Conservation (phyloP, 495 filamentous ascomycete species). For the Trypethelium eluteriae region DNA sequence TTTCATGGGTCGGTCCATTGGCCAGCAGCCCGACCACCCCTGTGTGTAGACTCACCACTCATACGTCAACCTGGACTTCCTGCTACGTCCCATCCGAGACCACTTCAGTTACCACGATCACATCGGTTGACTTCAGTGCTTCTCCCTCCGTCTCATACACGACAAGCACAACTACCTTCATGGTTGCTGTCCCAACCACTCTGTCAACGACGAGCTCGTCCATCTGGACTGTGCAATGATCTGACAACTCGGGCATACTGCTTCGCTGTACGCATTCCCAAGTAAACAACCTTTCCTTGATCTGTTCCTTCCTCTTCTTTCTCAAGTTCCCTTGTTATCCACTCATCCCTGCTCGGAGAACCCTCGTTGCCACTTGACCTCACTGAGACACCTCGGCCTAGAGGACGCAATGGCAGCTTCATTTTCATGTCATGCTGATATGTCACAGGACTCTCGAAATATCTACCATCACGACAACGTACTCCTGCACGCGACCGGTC, state of each 20-base stretch:
- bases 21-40: neutral
- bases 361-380: neutral
- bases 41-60: neutral
- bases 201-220: neutral
- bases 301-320: neutral
- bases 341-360: too few relatives aligned
- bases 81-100: neutral
- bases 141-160: neutral
- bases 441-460: too few relatives aligned
- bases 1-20: too few relatives aligned
- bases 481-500: neutral
- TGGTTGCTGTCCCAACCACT: neutral
- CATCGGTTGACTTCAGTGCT: neutral
- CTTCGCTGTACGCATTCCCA: slow-evolving; percentile 1
- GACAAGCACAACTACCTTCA: neutral
- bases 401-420: neutral
- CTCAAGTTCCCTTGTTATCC: too few relatives aligned
- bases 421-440: neutral
- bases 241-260: neutral
- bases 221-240: neutral
- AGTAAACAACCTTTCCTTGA: neutral
- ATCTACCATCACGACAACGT: neutral
- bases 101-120: neutral
- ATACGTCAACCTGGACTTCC: neutral
- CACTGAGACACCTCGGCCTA: neutral